Base-by-base conservation (phyloP, 2,329 filamentous ascomycete species). In the Penicillium sp. region DNA sequence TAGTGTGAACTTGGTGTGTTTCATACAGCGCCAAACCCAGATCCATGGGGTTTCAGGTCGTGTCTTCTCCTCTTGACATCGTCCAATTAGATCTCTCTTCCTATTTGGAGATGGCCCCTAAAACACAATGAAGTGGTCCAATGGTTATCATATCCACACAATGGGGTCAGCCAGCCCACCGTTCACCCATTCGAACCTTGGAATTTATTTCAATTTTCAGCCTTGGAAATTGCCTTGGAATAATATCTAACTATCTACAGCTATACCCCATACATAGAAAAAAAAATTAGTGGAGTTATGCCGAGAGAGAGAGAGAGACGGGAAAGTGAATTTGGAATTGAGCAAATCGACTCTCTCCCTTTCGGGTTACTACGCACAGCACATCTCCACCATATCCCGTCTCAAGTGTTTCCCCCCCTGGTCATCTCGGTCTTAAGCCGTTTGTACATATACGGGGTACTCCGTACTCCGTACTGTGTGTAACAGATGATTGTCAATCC, bases 1-100 rank as follows among this genome's bases (percentile, higher is more conserved):
- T 70, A 69, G 65, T 55, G 63, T 45, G 33, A 45, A 47, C 35
- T 59, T 69, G 67, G 67, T 50, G 68, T 67, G 69, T 71, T 71
- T 71, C 69, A 71, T 57, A 61, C 50, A 19, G 15, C 21, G 56
- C 58, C 42, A 48, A 55, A 40, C 40, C 57, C 56, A 65, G 63
- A 62, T 66, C 60, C 63, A 61, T 58, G 55, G 62, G 60, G 68
- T 71, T 71, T 71, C 68, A 71, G 61, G 60, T 62, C 60, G 35
- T 48, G 49, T 21, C 49, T 47, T 23, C 31, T 53, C 29, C 54
- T 57, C 48, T 38, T 52, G 15, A 40, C 27, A 21, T 52, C 13
- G 15, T 21, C 41, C 56, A 54, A 54, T 54, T n/a, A 54, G 19
- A 40, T 19, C 17, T 37, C 15, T 10, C 6, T 17, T 9, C 40